These are phyloP conservation scores for Termitomyces sp. DNA, from an alignment of 768 basidiomycete species.

Conservation along the genomic window DNA sequence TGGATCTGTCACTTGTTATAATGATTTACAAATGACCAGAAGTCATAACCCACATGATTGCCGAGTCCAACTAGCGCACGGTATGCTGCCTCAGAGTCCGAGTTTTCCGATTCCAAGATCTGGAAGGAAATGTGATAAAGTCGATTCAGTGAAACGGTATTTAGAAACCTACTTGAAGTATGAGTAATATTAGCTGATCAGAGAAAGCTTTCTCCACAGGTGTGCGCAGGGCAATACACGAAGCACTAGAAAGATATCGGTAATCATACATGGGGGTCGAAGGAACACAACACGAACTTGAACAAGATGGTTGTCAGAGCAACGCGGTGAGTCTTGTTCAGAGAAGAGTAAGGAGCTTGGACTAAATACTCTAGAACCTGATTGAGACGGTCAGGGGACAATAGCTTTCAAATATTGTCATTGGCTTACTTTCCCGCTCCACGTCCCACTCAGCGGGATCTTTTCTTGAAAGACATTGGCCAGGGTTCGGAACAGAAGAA, in stretches of 20 bases:
- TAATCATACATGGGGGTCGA: not conserved
- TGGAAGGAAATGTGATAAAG: slow-evolving; percentile 20
- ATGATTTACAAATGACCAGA: not conserved
- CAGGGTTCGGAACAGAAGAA: slow-evolving; percentile 73
- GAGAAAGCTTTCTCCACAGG: slow-evolving; percentile 34
- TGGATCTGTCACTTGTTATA: slow-evolving; percentile 36
- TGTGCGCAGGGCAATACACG: slow-evolving; percentile 47
- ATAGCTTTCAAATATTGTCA: not conserved
- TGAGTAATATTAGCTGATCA: slow-evolving; percentile 36
- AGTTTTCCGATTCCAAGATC: slow-evolving; percentile 43
- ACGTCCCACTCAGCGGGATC: slow-evolving; percentile 34
- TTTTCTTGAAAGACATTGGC: slow-evolving; percentile 74
- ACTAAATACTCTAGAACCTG: slow-evolving; percentile 55
- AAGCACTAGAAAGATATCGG: slow-evolving; percentile 40
- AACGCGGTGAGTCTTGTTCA: slow-evolving; percentile 68
- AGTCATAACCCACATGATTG: slow-evolving; percentile 49
- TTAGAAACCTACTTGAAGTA: slow-evolving; percentile 36
- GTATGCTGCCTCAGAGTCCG: slow-evolving; percentile 67
- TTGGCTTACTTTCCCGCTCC: slow-evolving; percentile 46
- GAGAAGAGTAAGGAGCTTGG: slow-evolving; percentile 42
- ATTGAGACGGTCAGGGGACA: not conserved
- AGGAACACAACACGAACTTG: slow-evolving; percentile 56
- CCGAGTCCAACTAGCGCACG: slow-evolving; percentile 69
- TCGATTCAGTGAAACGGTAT: not conserved
- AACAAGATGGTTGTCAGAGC: slow-evolving; percentile 79